Evolutionary conservation across 176 grass and related monocot species (phyloP), one percentile per base, ranked within the genome.

Genomic region (Eragrostis curvula): DNA sequence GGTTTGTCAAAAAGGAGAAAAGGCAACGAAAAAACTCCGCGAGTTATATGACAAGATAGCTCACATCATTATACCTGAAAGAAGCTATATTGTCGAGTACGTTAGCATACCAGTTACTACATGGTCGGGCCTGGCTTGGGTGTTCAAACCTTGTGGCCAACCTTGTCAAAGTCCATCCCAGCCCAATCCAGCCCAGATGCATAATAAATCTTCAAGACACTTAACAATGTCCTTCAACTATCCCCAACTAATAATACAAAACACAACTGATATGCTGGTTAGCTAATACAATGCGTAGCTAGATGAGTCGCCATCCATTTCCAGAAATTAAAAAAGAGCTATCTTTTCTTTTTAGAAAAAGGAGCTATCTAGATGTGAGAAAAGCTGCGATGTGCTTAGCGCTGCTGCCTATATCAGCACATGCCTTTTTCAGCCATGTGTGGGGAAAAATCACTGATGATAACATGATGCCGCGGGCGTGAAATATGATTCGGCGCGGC

Each of bases 401-500:
- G n/a, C n/a, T n/a, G n/a, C n/a, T n/a, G 32, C 32, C 32, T 36
- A 36, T 49, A 81, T 75, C 72, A 77, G 66, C 72, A 53, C 24
- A 18, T 28, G 29, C 24, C 24, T 77, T 87, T 77, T 52, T 47
- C 70, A 32, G 65, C 12, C 66, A 3, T 73, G 23, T 39, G 80
- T 62, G 63, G 24, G 77, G 69, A 50, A 49, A 39, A 68, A 39
- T 36, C 46, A 92, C 62, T 89, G 45, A 89, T 87, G 79, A 69
- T 68, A 67, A 10, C 66, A 91, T 89, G 88, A 81, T 92, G 84
- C 43, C 71, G 44, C 53, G 64, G 78, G 47, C 68, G 50, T 52
- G 88, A 73, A 36, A 43, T 70, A 53, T 41, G 79, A 88, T 86
- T 89, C 73, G 51, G 30, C 66, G 65, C 80, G 29, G 41, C 53